Evolutionary conservation across 441 rosid genomes (phyloP).

Genomic region (Dalechampia spathulata): DNA sequence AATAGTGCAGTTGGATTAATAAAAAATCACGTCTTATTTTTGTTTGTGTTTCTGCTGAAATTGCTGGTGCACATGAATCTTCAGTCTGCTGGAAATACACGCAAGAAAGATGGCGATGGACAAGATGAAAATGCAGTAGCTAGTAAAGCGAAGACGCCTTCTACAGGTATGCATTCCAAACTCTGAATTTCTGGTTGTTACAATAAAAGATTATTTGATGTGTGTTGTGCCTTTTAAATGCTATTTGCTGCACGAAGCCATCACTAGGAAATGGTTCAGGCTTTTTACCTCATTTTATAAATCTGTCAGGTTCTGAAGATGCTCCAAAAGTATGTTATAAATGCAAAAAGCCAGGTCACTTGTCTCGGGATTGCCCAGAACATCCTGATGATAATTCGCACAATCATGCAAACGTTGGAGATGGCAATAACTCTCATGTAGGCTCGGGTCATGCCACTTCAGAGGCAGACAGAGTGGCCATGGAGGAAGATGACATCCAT

Average conservation of each 20-base stretch:
- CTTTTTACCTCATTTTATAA: neutral
- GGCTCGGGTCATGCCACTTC: conserved; percentile 12
- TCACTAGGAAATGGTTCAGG: neutral
- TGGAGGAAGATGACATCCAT: conserved; percentile 89
- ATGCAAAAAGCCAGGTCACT: conserved; percentile 85
- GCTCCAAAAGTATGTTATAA: conserved; percentile 80
- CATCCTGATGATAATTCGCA: conserved; percentile 35
- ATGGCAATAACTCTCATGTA: conserved; percentile 10
- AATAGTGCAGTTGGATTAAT: neutral
- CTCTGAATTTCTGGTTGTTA: neutral
- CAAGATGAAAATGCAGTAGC: conserved; percentile 28
- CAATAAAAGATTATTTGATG: neutral
- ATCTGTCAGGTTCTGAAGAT: conserved; percentile 53
- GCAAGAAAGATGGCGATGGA: conserved; percentile 42
- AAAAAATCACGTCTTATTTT: neutral
- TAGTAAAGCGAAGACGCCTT: conserved; percentile 33
- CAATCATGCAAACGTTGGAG: conserved; percentile 23
- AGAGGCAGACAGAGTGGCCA: conserved; percentile 65
- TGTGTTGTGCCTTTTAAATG: neutral
- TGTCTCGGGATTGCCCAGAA: conserved; percentile 78
- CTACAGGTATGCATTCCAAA: conserved; percentile 28
- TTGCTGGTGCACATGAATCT: conserved; percentile 21
- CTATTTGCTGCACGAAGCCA: neutral
- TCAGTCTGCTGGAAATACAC: conserved; percentile 80
- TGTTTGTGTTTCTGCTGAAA: neutral